These are phyloP conservation scores for Oldenlandia corymbosa DNA, from an alignment of 257 asterid species.

Conservation along the genomic window DNA sequence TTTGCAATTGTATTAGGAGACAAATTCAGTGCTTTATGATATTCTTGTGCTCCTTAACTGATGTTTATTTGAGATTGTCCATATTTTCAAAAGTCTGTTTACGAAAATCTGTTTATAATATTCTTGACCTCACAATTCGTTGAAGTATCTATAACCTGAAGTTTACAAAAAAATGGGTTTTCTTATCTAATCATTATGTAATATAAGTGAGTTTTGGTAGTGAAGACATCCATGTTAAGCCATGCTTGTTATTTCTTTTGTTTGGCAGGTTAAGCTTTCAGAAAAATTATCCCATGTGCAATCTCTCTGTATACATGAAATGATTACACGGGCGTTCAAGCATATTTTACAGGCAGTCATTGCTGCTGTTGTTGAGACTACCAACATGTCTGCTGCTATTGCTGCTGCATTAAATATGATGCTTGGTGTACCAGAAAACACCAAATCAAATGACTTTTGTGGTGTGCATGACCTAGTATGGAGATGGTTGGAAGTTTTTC, in stretches of 20 bases:
- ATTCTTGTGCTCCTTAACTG: not conserved
- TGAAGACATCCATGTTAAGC: slow-evolving; percentile 19
- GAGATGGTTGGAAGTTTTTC: slow-evolving; percentile 88
- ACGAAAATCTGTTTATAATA: no score
- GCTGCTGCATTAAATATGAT: slow-evolving; percentile 80
- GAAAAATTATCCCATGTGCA: slow-evolving; percentile 95
- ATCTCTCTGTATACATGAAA: slow-evolving; percentile 94
- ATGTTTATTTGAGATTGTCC: not conserved
- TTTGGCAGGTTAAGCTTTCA: slow-evolving; percentile 86
- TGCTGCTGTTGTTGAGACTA: slow-evolving; percentile 64
- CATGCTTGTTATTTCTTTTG: slow-evolving; percentile 13
- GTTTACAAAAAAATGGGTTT: no score
- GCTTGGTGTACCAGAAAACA: slow-evolving; percentile 78
- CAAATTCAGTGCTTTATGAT: not conserved
- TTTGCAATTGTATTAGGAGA: no score
- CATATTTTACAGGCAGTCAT: slow-evolving; percentile 84
- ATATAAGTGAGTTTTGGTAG: not conserved
- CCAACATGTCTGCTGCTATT: slow-evolving; percentile 64
- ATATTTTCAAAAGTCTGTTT: not conserved
- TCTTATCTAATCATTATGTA: not conserved
- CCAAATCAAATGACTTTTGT: slow-evolving; percentile 34
- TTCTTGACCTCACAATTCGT: not conserved
- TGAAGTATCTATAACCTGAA: not conserved
- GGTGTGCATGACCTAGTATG: slow-evolving; percentile 70
- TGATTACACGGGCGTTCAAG: slow-evolving; percentile 93